These are phyloP conservation scores for Acanthamoeba culbertsoni DNA, from an alignment of 208 protist species.

Conservation along the genomic window DNA sequence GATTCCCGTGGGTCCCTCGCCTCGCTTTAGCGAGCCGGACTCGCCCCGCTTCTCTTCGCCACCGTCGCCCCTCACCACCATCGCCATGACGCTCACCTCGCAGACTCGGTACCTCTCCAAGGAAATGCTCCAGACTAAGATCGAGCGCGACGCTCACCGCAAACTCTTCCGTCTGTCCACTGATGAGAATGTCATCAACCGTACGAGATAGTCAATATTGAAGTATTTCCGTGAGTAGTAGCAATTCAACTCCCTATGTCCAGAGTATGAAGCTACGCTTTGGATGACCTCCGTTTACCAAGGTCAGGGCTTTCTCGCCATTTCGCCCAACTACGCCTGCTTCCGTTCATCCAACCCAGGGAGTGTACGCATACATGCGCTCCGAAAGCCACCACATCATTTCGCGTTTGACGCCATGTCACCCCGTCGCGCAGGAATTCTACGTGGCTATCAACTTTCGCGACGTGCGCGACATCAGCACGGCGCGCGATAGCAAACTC, in stretches of 20 bases:
- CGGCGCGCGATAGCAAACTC: neutral
- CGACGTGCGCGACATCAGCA: neutral
- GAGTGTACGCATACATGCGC: neutral
- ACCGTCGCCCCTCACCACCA: slow-evolving; percentile 9
- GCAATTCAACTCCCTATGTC: neutral
- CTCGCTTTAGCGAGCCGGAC: neutral
- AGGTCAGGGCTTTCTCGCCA: neutral
- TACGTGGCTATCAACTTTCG: slow-evolving; percentile 31
- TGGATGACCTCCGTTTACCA: slow-evolving; percentile 54
- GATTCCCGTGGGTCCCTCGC: neutral
- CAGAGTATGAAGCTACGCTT: slow-evolving; percentile 38
- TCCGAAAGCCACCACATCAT: neutral
- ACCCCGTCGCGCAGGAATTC: neutral
- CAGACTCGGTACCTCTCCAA: slow-evolving; percentile 13
- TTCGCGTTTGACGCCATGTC: neutral
- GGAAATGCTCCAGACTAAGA: slow-evolving; percentile 32
- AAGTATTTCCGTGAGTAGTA: neutral
- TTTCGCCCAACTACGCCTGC: slow-evolving; percentile 29
- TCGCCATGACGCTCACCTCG: slow-evolving; percentile 5
- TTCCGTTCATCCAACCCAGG: slow-evolving; percentile 28
- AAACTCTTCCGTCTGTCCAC: slow-evolving; percentile 52
- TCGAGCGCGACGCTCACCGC: neutral
- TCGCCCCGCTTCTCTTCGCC: slow-evolving; percentile 38
- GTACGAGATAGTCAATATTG: neutral
- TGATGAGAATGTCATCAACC: slow-evolving; percentile 22